Percentiles rank a stretch among this genome's conserved stretches.
These are phyloP conservation scores for Tolypocladium ovalisporum DNA, from an alignment of 2,329 filamentous ascomycete genomes.

Conservation along the genomic window DNA sequence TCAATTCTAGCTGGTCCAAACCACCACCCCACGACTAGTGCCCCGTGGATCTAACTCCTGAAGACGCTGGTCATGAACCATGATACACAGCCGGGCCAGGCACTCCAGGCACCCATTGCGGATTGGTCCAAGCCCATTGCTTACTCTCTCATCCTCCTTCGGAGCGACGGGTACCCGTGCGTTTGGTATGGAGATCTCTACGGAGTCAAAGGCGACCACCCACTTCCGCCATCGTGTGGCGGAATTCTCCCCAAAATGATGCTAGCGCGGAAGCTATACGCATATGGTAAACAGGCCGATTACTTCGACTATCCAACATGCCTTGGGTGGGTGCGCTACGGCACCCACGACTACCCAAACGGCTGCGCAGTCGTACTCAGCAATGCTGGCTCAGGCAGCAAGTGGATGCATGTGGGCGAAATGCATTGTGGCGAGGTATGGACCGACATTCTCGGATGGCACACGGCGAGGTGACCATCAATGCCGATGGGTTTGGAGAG, in stretches of 20 bases:
- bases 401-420: conserved; percentile 48
- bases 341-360: conserved; percentile 30
- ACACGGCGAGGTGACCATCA: conserved; percentile 46
- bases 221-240: conserved; percentile 40
- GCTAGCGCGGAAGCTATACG: conserved; percentile 45
- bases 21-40: no score
- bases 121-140: conserved; percentile 61
- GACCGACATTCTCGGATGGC: conserved; percentile 52
- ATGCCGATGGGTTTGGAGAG: conserved; percentile 45
- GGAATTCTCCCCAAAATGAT: conserved; percentile 46
- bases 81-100: conserved; percentile 43
- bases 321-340: conserved; percentile 48
- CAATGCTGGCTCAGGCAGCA: conserved; percentile 36
- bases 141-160: conserved; percentile 54
- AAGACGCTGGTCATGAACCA: conserved; percentile 62
- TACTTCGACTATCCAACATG: conserved; percentile 52
- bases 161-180: conserved; percentile 48
- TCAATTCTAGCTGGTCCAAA: background rate
- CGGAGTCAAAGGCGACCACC: conserved; percentile 39
- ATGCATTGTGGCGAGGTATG: conserved; percentile 49
- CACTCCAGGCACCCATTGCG: conserved; percentile 44
- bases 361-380: conserved; percentile 48
- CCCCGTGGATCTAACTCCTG: background rate
- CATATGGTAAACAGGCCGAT: conserved; percentile 54
- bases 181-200: conserved; percentile 64